Base-by-base conservation (phyloP, 2,329 filamentous ascomycete genomes). In the Paecilomyces formosus region DNA sequence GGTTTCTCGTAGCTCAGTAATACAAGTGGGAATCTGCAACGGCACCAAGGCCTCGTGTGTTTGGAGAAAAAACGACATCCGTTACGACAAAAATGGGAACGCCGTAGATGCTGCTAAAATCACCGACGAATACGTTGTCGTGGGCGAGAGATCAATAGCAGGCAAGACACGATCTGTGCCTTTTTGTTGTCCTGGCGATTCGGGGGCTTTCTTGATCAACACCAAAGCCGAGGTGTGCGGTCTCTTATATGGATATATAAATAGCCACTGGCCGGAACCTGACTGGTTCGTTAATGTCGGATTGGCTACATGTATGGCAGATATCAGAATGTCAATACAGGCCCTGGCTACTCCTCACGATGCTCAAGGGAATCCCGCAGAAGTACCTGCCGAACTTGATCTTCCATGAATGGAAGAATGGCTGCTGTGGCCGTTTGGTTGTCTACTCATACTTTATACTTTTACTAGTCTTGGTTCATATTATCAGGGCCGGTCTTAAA, bases 61-160 rank as follows among this genome's bases (percentile, higher is more conserved):
- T n/a, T 45, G 35, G 35, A 8, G 13, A 4, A 21, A n/a, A 3
- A 18, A 45, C 2, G 2, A 45, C 2, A 45, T 45, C 2, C 15
- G 2, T 18, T 45, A 45, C 7, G 35, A 18, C 35, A 5, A 18
- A 15, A 8, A 7, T 5, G 35, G 13, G 15, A 45, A 15, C 1
- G 4, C 30, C 5, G 35, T n/a, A 1, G 35, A 45, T 18, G 15
- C n/a, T n/a, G 35, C 13, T n/a, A n/a, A n/a, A n/a, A 8, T 45
- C 35, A 45, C 15, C 3, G 15, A 45, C 3, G 15, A 45, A 45
- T 8, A 45, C 15, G 15, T 18, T 18, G n/a, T 45, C 4, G 7
- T 45, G 4, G 1, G 4, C 15, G 13, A n/a, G 13, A 1, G 0
- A 6, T 0, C 0, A 2, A 2, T 6, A 3, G 13, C 1, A 45